Percentiles rank a stretch among this genome's conserved stretches.
Evolutionary conservation across 768 basidiomycete species (phyloP).

Genomic region (Solioccasus polychromus): DNA sequence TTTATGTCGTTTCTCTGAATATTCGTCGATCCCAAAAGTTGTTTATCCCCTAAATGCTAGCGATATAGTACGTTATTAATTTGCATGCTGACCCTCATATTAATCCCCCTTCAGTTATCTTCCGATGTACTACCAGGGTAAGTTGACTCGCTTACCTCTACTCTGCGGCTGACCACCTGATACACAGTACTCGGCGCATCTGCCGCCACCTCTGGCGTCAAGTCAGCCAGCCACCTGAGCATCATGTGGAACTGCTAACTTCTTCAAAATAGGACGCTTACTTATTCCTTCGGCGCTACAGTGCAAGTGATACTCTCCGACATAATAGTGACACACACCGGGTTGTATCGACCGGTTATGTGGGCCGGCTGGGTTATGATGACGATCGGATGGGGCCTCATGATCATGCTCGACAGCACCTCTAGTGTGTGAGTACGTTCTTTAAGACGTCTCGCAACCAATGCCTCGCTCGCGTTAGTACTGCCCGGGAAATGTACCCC

Average conservation of each 20-base stretch:
- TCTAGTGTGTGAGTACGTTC: constrained; percentile 39
- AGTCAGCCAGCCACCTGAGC: constrained; percentile 12
- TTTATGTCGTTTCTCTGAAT: not conserved
- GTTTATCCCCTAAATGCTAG: constrained; percentile 9
- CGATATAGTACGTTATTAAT: constrained; percentile 22
- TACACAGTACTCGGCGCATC: constrained; percentile 37
- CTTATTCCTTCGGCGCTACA: not conserved
- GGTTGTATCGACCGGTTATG: not conserved
- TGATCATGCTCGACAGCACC: constrained; percentile 62
- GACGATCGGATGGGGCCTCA: constrained; percentile 46
- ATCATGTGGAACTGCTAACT: not conserved
- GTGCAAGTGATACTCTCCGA: not conserved
- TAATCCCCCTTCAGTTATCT: constrained; percentile 30
- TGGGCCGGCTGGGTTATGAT: not conserved
- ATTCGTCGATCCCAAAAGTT: not conserved
- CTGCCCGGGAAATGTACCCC: constrained; percentile 60
- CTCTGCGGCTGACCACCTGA: not conserved
- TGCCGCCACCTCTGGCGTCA: constrained; percentile 32
- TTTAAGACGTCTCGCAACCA: too few relatives aligned
- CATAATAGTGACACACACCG: not conserved
- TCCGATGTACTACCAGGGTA: constrained; percentile 40
- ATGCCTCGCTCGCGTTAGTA: constrained; percentile 36
- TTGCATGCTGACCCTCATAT: not conserved
- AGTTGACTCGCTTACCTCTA: not conserved
- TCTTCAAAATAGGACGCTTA: constrained; percentile 7